These are phyloP conservation scores for Colletotrichum aenigma DNA, from an alignment of 2,329 filamentous ascomycete genomes.

Conservation along the genomic window DNA sequence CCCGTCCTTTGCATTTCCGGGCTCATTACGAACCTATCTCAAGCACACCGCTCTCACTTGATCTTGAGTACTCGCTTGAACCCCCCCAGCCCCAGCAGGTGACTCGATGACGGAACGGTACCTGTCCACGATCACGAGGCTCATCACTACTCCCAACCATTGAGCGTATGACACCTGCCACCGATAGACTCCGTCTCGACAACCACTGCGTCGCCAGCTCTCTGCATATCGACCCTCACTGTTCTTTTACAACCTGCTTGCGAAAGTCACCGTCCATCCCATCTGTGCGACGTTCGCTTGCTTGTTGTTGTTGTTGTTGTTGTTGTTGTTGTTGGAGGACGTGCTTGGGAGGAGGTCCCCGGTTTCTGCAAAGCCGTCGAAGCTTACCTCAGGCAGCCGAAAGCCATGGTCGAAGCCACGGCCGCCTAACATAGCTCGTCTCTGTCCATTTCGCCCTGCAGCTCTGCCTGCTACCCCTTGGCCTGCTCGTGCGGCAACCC, in stretches of 20 bases:
- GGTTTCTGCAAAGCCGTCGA: neutral
- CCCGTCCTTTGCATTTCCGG: neutral
- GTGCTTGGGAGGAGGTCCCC: neutral
- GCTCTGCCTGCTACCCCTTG: neutral
- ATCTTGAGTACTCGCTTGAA: neutral
- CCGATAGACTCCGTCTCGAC: conserved; percentile 2
- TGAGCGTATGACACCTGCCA: conserved; percentile 16
- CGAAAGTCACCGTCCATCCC: neutral
- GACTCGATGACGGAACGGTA: conserved; percentile 20
- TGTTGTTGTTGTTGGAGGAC: neutral
- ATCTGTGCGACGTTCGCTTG: neutral
- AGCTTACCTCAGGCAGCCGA: conserved; percentile 3
- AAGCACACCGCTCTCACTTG: neutral
- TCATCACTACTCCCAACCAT: neutral
- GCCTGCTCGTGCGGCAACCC: neutral
- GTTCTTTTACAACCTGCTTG: neutral
- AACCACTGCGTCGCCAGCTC: neutral
- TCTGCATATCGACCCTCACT: neutral
- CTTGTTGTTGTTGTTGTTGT: neutral
- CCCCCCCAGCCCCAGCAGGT: neutral
- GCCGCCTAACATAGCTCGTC: conserved; percentile 10
- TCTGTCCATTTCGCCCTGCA: neutral
- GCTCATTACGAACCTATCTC: neutral
- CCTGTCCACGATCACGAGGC: conserved; percentile 16
- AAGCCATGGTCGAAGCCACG: conserved; percentile 16